Conservation (phyloP, 2,329 filamentous ascomycete genomes). For the Paecilomyces sp. region DNA sequence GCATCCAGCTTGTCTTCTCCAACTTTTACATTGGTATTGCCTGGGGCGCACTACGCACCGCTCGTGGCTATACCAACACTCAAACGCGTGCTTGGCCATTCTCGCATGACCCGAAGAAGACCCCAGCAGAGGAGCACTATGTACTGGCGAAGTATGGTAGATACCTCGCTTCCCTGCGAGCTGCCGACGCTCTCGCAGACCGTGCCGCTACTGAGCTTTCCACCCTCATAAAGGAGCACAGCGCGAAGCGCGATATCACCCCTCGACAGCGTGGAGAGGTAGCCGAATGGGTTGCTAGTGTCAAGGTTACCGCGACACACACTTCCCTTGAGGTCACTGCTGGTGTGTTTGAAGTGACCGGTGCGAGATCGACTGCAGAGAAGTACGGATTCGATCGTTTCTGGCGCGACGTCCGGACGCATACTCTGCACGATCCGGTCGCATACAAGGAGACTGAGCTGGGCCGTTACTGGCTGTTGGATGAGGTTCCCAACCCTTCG, state of each 20-base stretch:
- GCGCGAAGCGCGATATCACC: slow-evolving; percentile 39
- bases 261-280: slow-evolving; percentile 51
- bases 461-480: slow-evolving; percentile 50
- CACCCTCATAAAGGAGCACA: slow-evolving; percentile 40
- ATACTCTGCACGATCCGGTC: slow-evolving; percentile 60
- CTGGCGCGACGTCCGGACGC: slow-evolving; percentile 60
- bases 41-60: slow-evolving; percentile 50
- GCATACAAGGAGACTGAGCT: slow-evolving; percentile 60
- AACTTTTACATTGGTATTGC: slow-evolving; percentile 62
- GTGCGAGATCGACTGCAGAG: slow-evolving; percentile 49
- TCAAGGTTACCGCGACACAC: slow-evolving; percentile 58
- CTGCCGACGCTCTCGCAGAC: slow-evolving; percentile 53
- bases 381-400: slow-evolving; percentile 58
- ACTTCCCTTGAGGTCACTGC: slow-evolving; percentile 51
- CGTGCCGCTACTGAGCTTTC: slow-evolving; percentile 46
- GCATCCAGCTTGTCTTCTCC: slow-evolving; percentile 58
- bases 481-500: slow-evolving; percentile 50
- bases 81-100: slow-evolving; percentile 58
- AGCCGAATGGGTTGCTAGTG: slow-evolving; percentile 56
- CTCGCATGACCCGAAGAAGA: slow-evolving; percentile 55
- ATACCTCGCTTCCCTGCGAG: slow-evolving; percentile 55
- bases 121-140: slow-evolving; percentile 57
- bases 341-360: slow-evolving; percentile 60
- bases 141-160: slow-evolving; percentile 59
- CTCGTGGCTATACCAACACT: slow-evolving; percentile 49